Evolutionary conservation across 352 stramenopile genomes (phyloP).

Genomic region (Phytophthora megakarya): DNA sequence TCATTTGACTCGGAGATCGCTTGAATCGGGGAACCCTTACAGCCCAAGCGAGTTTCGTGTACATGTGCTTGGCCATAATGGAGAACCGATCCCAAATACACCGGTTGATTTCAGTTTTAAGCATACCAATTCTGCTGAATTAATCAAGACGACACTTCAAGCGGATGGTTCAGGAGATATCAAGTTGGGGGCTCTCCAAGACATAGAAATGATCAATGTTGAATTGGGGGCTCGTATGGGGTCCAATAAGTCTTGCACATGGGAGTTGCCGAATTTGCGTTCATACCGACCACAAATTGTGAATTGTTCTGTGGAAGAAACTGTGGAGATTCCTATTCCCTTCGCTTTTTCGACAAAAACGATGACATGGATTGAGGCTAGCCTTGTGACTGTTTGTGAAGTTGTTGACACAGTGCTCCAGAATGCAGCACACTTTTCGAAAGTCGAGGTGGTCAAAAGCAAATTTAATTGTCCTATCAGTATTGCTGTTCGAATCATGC

Average conservation of each 20-base stretch:
- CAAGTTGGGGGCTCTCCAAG: constrained; percentile 39
- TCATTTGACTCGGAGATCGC: constrained; percentile 41
- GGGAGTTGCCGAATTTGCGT: constrained; percentile 53
- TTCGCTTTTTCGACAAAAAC: constrained; percentile 35
- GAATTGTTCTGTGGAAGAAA: constrained; percentile 39
- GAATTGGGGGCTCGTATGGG: constrained; percentile 7
- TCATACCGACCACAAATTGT: constrained; percentile 37
- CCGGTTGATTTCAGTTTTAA: constrained; percentile 28
- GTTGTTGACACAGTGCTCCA: constrained; percentile 38
- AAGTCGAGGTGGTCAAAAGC: constrained; percentile 31
- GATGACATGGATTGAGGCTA: constrained; percentile 34
- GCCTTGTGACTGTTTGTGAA: constrained; percentile 37
- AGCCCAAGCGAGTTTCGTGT: constrained; percentile 39
- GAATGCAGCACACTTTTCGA: constrained; percentile 12
- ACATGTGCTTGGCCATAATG: constrained; percentile 55
- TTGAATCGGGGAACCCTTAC: constrained; percentile 16
- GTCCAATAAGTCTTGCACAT: constrained; percentile 27
- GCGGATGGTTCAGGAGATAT: constrained; percentile 44
- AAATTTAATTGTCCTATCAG: constrained; percentile 20
- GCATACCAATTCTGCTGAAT: constrained; percentile 32
- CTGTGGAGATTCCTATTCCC: constrained; percentile 42
- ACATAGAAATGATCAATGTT: constrained; percentile 25
- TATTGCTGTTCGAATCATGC: constrained; percentile 28
- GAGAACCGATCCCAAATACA: constrained; percentile 43
- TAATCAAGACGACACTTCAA: constrained; percentile 31